Evolutionary conservation across 169 alveolate species (phyloP).

Genomic region (Theileria sp.): DNA sequence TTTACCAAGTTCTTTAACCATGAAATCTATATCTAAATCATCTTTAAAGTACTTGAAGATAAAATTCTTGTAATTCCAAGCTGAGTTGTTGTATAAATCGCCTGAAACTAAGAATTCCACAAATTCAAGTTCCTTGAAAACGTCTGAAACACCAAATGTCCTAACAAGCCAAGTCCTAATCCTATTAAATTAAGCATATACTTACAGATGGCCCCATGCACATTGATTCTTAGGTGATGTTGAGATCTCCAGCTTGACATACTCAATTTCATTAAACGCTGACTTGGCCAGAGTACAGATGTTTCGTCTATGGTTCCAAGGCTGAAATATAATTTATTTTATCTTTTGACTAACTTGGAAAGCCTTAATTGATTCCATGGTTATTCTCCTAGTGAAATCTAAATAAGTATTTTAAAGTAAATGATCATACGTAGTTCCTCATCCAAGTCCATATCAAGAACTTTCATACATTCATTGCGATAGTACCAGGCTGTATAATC

Average conservation of each 20-base stretch:
- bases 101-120: constrained; percentile 23
- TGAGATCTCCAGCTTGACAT: constrained; percentile 47
- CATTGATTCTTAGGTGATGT: constrained; percentile 59
- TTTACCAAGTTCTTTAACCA: not conserved
- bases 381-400: constrained; percentile 48
- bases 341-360: constrained; percentile 27
- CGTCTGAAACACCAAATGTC: constrained; percentile 10
- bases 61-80: constrained; percentile 52
- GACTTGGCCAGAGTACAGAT: constrained; percentile 22
- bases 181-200: not conserved
- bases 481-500: constrained; percentile 61
- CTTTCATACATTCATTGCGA: constrained; percentile 51
- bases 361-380: constrained; percentile 48
- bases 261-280: constrained; percentile 41
- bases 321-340: constrained; percentile 1
- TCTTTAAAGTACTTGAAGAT: constrained; percentile 10
- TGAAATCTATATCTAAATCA: not conserved
- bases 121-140: constrained; percentile 41
- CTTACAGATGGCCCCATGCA: constrained; percentile 60
- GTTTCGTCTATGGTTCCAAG: constrained; percentile 56
- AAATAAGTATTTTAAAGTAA: not conserved
- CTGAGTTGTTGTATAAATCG: constrained; percentile 61
- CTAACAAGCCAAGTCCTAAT: constrained; percentile 54
- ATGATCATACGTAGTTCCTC: constrained; percentile 33
- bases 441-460: constrained; percentile 23